Conservation (phyloP, 225 moss, liverwort and hornwort species). For the Polytrichum commune region DNA sequence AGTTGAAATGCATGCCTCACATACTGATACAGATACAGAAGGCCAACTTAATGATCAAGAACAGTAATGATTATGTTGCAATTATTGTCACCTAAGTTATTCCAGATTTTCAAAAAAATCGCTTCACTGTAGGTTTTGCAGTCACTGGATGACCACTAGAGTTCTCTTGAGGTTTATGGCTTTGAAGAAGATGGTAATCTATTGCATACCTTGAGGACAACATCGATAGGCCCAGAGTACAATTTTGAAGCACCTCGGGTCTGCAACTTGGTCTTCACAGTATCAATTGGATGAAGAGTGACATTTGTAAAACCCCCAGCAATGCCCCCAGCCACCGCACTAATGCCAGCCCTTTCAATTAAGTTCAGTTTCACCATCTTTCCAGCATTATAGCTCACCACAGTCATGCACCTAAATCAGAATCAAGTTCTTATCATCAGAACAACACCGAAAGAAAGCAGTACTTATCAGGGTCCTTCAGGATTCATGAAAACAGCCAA, state of each 20-base stretch:
- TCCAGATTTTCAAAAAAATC: too few relatives aligned
- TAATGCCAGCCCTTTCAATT: slow-evolving; percentile 72
- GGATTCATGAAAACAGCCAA: background rate
- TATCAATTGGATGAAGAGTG: slow-evolving; percentile 77
- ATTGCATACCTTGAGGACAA: slow-evolving; percentile 57
- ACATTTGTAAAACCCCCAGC: slow-evolving; percentile 78
- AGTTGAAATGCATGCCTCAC: too few relatives aligned
- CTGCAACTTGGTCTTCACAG: slow-evolving; percentile 83
- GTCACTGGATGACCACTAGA: slow-evolving; percentile 3
- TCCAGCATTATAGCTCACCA: slow-evolving; percentile 34
- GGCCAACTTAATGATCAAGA: too few relatives aligned
- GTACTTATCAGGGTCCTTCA: background rate
- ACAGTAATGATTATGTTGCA: too few relatives aligned
- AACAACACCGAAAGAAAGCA: too few relatives aligned
- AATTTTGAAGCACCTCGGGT: slow-evolving; percentile 67
- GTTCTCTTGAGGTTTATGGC: slow-evolving; percentile 6
- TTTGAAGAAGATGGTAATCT: too few relatives aligned
- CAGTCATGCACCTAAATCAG: slow-evolving; percentile 32
- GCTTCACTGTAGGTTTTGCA: too few relatives aligned
- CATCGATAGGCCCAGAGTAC: slow-evolving; percentile 75
- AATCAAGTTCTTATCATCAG: too few relatives aligned
- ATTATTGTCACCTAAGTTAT: too few relatives aligned
- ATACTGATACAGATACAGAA: too few relatives aligned
- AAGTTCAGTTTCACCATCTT: slow-evolving; percentile 49
- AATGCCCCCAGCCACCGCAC: slow-evolving; percentile 82